phyloP scores from a whole-genome alignment of 768 basidiomycete species.

The Gloeophyllum trabeum region DNA sequence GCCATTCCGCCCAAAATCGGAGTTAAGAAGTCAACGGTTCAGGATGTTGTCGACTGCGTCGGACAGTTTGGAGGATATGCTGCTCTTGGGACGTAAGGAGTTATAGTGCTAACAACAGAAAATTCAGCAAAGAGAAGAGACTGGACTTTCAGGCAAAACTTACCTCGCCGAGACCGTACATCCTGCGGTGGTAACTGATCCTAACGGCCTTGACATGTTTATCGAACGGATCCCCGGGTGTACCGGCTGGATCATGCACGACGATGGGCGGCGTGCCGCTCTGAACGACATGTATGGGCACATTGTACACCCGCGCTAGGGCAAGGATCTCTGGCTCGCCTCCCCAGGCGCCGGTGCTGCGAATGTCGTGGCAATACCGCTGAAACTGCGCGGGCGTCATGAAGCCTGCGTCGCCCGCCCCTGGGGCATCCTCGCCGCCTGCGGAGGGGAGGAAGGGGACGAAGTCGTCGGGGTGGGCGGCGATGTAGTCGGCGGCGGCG shows the following conservation, averaged over 20 bases:
- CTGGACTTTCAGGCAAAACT: slow-evolving; percentile 14
- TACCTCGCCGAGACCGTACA: slow-evolving; percentile 96
- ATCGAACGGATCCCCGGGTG: slow-evolving; percentile 16
- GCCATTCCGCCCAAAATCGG: too few relatives aligned
- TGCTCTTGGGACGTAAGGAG: slow-evolving; percentile 53
- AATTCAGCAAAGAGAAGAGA: slow-evolving; percentile 3
- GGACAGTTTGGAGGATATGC: slow-evolving; percentile 14
- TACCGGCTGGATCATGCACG: slow-evolving; percentile 54
- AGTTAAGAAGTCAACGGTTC: slow-evolving; percentile 10
- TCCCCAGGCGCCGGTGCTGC: slow-evolving; percentile 87
- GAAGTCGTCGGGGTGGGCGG: slow-evolving; percentile 78
- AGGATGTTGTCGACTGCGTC: slow-evolving; percentile 20
- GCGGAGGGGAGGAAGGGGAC: slow-evolving; percentile 81
- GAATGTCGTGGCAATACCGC: slow-evolving; percentile 68
- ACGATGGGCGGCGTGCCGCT: slow-evolving; percentile 72
- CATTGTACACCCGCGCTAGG: slow-evolving; percentile 63
- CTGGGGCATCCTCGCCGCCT: slow-evolving; percentile 57
- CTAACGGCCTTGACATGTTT: slow-evolving; percentile 35
- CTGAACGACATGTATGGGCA: slow-evolving; percentile 90
- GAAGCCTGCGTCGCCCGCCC: slow-evolving; percentile 52
- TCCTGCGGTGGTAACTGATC: slow-evolving; percentile 86
- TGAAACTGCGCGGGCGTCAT: slow-evolving; percentile 60
- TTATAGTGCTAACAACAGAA: slow-evolving; percentile 64
- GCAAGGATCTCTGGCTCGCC: slow-evolving; percentile 97
- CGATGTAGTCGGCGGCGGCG: slow-evolving; percentile 75